These are phyloP conservation scores for Alloascoidea africana DNA, from an alignment of 805 yeast species.

Conservation along the genomic window DNA sequence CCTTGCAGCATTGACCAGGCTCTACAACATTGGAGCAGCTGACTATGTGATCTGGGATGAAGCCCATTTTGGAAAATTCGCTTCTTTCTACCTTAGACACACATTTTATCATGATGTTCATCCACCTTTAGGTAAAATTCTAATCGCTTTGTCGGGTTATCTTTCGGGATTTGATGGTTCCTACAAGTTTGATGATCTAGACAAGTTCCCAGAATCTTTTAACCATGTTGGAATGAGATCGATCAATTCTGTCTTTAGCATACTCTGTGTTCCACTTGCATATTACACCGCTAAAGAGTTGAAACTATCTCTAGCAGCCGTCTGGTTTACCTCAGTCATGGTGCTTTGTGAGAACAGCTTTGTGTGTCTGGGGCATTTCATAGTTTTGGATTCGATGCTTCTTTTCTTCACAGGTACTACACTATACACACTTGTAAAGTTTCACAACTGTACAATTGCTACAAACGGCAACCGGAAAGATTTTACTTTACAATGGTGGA, in stretches of 20 bases:
- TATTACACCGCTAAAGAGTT: slow-evolving; percentile 68
- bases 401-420: slow-evolving; percentile 82
- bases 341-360: slow-evolving; percentile 68
- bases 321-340: slow-evolving; percentile 71
- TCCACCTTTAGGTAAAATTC: slow-evolving; percentile 92
- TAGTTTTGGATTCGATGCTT: slow-evolving; percentile 82
- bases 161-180: slow-evolving; percentile 79
- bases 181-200: slow-evolving; percentile 81
- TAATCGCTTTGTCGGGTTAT: slow-evolving; percentile 78
- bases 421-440: slow-evolving; percentile 53
- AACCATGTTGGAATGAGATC: slow-evolving; percentile 79
- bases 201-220: slow-evolving; percentile 55
- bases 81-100: slow-evolving; percentile 76
- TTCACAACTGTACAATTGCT: slow-evolving; percentile 39
- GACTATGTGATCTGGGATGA: slow-evolving; percentile 73
- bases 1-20: slow-evolving; percentile 47
- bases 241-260: slow-evolving; percentile 75
- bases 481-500: slow-evolving; percentile 84
- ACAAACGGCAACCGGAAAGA: slow-evolving; percentile 34
- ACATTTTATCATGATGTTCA: slow-evolving; percentile 94
- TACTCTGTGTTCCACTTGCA: slow-evolving; percentile 75
- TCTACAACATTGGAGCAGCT: slow-evolving; percentile 40
- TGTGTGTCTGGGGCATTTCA: slow-evolving; percentile 76
- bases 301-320: slow-evolving; percentile 54
- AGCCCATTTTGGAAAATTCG: slow-evolving; percentile 93